Base-by-base conservation (phyloP, 2,329 filamentous ascomycete genomes). In the Herpotrichia juniperi region DNA sequence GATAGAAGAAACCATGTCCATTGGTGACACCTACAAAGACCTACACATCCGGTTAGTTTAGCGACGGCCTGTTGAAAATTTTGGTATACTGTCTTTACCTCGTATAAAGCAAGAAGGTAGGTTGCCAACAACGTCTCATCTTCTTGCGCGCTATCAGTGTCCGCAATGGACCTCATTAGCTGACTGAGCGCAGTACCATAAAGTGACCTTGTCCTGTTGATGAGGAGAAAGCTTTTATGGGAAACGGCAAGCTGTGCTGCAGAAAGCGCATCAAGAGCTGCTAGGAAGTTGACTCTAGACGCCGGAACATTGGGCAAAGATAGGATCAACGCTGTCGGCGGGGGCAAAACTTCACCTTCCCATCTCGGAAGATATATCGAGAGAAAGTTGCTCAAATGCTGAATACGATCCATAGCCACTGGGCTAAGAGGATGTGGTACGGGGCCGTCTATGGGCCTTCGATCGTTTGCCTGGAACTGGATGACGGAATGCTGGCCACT, bases 1-100 rank as follows among this genome's bases (percentile, higher is more conserved):
- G 69, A 40, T 69, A 72, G 46, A 73, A 73, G 58, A 73, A 73
- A 24, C 71, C 71, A 43, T 68, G 64, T 9, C 69, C 69, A 17
- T 63, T 58, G 1, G 63, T 67, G 16, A 72, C 55, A 17, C 71
- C 69, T 2, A 72, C 68, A 34, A 72, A 73, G 1, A 73, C 67
- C 69, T 72, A 40, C 6, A 42, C n/a, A 42, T 6, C 4, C 34
- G 12, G 12, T 57, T 46, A 54, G 34, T 31, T 16, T n/a, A 19
- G 30, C 12, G 3, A 22, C 16, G 6, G 35, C 14, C 17, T 31
- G 6, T 14, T 16, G 2, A 3, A 19, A 28, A 19, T 35, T 4
- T 16, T 19, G 16, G 17, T 3, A 28, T 34, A 4, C 4, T 14
- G n/a, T 22, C 26, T 32, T 16, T 59, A 67, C 69, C 57, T 73